A percentile compares a stretch with the other conserved stretches of the same genome.
Conservation (phyloP, 768 basidiomycete genomes). For the Amanita subjunquillea region DNA sequence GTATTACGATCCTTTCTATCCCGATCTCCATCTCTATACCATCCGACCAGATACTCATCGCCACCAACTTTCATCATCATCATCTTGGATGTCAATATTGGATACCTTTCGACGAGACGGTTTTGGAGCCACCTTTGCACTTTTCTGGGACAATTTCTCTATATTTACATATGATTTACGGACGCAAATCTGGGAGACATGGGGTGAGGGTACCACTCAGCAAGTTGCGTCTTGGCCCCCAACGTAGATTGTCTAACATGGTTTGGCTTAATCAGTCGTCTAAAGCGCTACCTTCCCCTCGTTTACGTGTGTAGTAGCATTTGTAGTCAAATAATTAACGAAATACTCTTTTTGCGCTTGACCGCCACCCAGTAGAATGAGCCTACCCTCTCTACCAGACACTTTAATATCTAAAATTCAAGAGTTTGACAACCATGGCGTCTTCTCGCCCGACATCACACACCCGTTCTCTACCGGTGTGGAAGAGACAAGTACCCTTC, state of each 20-base stretch:
- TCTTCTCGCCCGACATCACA: constrained; percentile 22
- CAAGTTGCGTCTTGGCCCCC: constrained; percentile 26
- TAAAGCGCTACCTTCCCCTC: not conserved
- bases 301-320: constrained; percentile 1
- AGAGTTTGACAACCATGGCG: constrained; percentile 25
- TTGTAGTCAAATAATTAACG: not conserved
- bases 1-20: constrained; percentile 73
- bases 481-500: constrained; percentile 28
- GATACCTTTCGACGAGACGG: constrained; percentile 3
- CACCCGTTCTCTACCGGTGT: constrained; percentile 37
- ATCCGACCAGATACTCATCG: constrained; percentile 6
- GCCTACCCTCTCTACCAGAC: constrained; percentile 14
- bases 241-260: constrained; percentile 16
- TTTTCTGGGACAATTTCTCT: constrained; percentile 21
- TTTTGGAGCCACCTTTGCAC: constrained; percentile 20
- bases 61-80: constrained; percentile 26
- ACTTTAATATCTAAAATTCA: constrained; percentile 35
- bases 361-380: not conserved
- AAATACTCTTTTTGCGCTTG: not conserved
- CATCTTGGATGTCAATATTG: constrained; percentile 11
- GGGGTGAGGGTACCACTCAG: constrained; percentile 23
- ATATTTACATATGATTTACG: constrained; percentile 23
- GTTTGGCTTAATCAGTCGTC: not conserved
- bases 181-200: constrained; percentile 32
- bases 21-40: constrained; percentile 49